phyloP scores from a whole-genome alignment of 768 basidiomycete species.

The Rhodocollybia butyracea region DNA sequence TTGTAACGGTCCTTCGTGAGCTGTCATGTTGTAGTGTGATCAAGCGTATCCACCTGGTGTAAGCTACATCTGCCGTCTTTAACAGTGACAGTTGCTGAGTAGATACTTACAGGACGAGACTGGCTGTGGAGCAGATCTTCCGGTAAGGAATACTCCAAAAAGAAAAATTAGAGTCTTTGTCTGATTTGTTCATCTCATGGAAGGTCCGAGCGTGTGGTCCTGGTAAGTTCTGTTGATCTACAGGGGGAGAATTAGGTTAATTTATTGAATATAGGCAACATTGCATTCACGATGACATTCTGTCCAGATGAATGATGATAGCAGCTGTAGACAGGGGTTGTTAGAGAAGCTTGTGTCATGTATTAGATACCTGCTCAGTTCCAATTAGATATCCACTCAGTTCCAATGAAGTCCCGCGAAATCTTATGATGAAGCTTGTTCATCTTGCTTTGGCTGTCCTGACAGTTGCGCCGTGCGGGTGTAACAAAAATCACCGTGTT shows the following conservation, averaged over 20 bases:
- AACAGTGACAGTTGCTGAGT: background rate
- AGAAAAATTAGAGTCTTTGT: background rate
- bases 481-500: too few relatives aligned
- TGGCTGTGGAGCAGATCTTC: conserved; percentile 36
- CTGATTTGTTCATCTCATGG: background rate
- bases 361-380: too few relatives aligned
- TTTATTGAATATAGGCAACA: background rate
- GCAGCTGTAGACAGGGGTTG: too few relatives aligned
- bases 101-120: conserved; percentile 23
- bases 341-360: too few relatives aligned
- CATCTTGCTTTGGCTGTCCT: background rate
- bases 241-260: background rate
- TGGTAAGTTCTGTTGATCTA: background rate
- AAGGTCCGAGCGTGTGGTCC: conserved; percentile 2
- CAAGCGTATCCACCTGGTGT: conserved; percentile 8
- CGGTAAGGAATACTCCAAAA: conserved; percentile 18
- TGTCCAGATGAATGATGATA: too few relatives aligned
- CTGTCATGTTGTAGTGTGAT: background rate
- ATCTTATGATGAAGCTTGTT: too few relatives aligned
- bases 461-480: too few relatives aligned
- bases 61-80: background rate
- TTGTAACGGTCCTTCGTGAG: background rate
- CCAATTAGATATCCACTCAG: too few relatives aligned
- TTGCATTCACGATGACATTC: conserved; percentile 1
- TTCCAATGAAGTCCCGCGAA: too few relatives aligned